phyloP scores from a whole-genome alignment of 2,329 filamentous ascomycete species.

The Capronia americana region DNA sequence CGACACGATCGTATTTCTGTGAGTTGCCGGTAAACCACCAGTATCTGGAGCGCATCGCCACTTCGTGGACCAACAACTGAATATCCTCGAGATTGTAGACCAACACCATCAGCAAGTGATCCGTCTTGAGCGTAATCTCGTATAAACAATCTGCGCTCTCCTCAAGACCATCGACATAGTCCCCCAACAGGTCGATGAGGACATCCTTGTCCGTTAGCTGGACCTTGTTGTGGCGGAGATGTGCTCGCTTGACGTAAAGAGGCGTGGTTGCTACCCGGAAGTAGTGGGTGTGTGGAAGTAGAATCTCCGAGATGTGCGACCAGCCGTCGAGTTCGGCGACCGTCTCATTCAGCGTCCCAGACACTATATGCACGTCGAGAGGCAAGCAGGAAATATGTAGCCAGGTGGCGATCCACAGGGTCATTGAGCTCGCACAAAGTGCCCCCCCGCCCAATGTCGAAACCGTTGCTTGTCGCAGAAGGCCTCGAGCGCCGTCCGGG shows the following conservation, averaged over 20 bases:
- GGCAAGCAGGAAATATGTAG: not conserved
- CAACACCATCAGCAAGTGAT: not conserved
- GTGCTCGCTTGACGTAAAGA: not conserved
- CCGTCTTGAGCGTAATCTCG: not conserved
- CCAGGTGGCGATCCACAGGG: not conserved
- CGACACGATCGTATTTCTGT: not conserved
- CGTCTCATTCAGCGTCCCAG: not conserved
- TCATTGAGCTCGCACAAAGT: not conserved
- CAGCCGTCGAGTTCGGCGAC: not conserved
- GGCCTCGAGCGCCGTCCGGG: not conserved
- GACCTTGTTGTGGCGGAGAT: not conserved
- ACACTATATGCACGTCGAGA: not conserved
- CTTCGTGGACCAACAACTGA: not conserved
- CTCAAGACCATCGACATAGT: not conserved
- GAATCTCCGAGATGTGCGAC: not conserved
- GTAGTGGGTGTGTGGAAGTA: not conserved
- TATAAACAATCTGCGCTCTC: not conserved
- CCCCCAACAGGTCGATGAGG: not conserved
- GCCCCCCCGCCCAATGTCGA: not conserved
- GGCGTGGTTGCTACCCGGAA: not conserved
- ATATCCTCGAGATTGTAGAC: not conserved
- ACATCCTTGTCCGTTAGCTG: not conserved
- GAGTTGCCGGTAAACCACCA: not conserved
- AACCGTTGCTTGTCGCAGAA: not conserved
- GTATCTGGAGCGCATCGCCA: not conserved